Conservation (phyloP, 1,284 basidiomycete genomes). For the Fistulina hepatica region DNA sequence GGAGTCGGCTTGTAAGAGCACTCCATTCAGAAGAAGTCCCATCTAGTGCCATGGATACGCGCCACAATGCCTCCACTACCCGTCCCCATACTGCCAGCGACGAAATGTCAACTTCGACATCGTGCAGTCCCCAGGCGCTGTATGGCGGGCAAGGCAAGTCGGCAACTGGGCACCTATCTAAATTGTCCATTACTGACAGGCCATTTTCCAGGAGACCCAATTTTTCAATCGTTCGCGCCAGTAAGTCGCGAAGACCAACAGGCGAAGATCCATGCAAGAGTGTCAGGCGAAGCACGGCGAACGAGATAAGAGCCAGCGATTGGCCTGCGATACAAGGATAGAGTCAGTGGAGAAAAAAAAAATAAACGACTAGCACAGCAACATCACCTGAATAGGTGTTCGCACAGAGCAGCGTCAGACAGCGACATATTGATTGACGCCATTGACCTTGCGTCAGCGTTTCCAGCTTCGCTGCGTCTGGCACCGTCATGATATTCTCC, state of each 20-base stretch:
- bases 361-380: constrained; percentile 22
- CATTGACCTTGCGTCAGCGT: constrained; percentile 43
- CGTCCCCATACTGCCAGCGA: constrained; percentile 41
- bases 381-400: constrained; percentile 18
- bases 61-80: constrained; percentile 49
- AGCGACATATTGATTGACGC: constrained; percentile 41
- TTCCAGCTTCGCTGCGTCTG: constrained; percentile 38
- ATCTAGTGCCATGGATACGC: constrained; percentile 35
- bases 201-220: constrained; percentile 2
- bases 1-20: constrained; percentile 36
- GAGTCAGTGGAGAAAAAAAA: constrained; percentile 9
- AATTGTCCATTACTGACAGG: constrained; percentile 1
- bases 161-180: constrained; percentile 14
- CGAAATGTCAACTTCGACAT: constrained; percentile 16
- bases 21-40: constrained; percentile 35
- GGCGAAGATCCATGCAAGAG: constrained; percentile 23
- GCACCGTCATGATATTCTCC: constrained; percentile 52
- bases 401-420: constrained; percentile 33
- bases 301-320: constrained; percentile 19
- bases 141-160: too few relatives aligned
- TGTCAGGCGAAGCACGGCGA: constrained; percentile 30
- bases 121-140: constrained; percentile 30
- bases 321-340: constrained; percentile 16
- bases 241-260: constrained; percentile 21
- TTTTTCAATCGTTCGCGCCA: constrained; percentile 17